A percentile compares a stretch with the other conserved stretches of the same genome.
These are phyloP conservation scores for Prunus kanzakura DNA, from an alignment of 306 rosid species.

Conservation along the genomic window DNA sequence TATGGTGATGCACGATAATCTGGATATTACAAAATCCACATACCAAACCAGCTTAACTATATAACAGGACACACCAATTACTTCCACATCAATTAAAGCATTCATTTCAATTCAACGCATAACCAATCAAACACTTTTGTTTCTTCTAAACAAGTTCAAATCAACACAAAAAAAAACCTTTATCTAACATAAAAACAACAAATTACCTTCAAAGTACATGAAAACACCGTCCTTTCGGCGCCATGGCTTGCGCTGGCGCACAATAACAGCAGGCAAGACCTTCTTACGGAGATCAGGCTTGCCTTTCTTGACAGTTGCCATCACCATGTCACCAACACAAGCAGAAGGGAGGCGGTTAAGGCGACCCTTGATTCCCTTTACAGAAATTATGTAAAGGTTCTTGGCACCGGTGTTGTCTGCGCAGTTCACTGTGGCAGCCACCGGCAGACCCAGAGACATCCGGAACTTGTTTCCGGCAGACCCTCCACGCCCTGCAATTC, in stretches of 20 bases:
- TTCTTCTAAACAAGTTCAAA: not conserved
- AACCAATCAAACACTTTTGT: not conserved
- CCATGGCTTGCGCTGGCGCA: slow-evolving; percentile 88
- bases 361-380: slow-evolving; percentile 87
- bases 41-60: not conserved
- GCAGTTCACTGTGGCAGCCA: slow-evolving; percentile 94
- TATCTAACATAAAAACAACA: not conserved
- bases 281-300: slow-evolving; percentile 92
- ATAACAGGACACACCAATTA: not conserved
- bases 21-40: not conserved
- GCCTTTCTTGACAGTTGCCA: slow-evolving; percentile 95
- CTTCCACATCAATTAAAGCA: not conserved
- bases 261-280: slow-evolving; percentile 90
- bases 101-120: not conserved
- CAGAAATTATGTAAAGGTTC: slow-evolving; percentile 86
- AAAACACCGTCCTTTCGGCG: slow-evolving; percentile 95
- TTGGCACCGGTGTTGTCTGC: slow-evolving; percentile 91
- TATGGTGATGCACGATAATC: not conserved
- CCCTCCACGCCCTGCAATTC: slow-evolving; percentile 65
- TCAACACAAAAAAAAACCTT: not conserved
- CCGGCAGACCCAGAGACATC: slow-evolving; percentile 95
- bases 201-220: slow-evolving; percentile 85
- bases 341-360: slow-evolving; percentile 87
- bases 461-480: slow-evolving; percentile 90
- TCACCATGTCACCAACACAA: slow-evolving; percentile 94